Conservation (phyloP, 2,329 filamentous ascomycete genomes). For the Verticillium albo-atrum region DNA sequence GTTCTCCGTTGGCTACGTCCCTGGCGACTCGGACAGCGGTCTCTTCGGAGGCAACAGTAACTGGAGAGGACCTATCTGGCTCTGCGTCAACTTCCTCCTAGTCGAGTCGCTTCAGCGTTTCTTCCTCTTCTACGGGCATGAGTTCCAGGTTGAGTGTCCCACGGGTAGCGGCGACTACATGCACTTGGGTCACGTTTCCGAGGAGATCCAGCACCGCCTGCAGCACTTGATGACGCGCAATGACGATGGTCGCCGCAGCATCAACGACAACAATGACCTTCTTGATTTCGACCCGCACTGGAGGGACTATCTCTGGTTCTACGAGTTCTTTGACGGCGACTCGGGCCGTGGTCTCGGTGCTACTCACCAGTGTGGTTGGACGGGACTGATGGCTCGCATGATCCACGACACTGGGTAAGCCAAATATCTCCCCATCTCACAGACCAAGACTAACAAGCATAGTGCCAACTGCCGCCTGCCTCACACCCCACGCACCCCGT, state of each 20-base stretch:
- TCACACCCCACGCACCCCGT: slow-evolving; percentile 86
- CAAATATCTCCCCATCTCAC: neutral
- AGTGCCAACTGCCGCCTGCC: slow-evolving; percentile 86
- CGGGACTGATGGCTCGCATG: slow-evolving; percentile 89
- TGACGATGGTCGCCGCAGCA: slow-evolving; percentile 80
- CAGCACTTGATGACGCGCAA: slow-evolving; percentile 85
- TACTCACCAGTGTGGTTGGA: slow-evolving; percentile 95
- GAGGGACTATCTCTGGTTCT: slow-evolving; percentile 93
- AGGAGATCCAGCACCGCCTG: slow-evolving; percentile 90
- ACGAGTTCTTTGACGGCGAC: slow-evolving; percentile 96
- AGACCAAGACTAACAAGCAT: neutral
- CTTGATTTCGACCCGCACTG: slow-evolving; percentile 90
- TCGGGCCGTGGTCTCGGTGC: slow-evolving; percentile 84
- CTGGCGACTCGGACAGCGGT: slow-evolving; percentile 93
- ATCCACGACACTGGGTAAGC: slow-evolving; percentile 95
- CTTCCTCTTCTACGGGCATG: slow-evolving; percentile 91
- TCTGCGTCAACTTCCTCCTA: slow-evolving; percentile 91
- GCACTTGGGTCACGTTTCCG: slow-evolving; percentile 91
- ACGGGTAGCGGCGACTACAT: slow-evolving; percentile 91
- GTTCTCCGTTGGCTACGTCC: slow-evolving; percentile 84
- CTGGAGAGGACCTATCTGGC: slow-evolving; percentile 94
- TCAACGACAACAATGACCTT: slow-evolving; percentile 79
- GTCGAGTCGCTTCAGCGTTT: slow-evolving; percentile 93
- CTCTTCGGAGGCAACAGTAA: slow-evolving; percentile 97
- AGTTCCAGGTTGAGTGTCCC: slow-evolving; percentile 87